Evolutionary conservation across 2,329 filamentous ascomycete species (phyloP), one percentile per base, ranked within the genome.

Genomic region (Pseudocercospora fuligena): DNA sequence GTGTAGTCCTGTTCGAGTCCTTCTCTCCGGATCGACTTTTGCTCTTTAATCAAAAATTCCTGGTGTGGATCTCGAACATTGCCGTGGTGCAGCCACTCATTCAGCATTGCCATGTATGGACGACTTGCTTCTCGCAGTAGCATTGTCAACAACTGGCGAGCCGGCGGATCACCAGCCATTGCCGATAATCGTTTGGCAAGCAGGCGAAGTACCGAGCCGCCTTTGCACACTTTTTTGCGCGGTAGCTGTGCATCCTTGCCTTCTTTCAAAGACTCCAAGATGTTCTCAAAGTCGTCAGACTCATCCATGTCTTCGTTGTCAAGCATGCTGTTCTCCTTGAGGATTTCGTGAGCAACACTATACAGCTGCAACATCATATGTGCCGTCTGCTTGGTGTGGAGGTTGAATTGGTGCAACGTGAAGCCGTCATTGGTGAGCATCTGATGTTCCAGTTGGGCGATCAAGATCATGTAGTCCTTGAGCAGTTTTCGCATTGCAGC

Each of bases 81-180:
- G 46, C 95, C 95, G 75, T 97, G 94, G 76, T 99, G 95, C 16
- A 99, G 83, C 95, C 95, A 99, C 78, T 98, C 94, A 75, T 99
- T 99, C 67, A 99, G 83, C 95, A 99, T 99, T 49, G 87, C 87
- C 94, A 98, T 97, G 77, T 99, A 99, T 0, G 95, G 95, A 63
- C 91, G 88, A 74, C 94, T 97, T 1, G 94, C 91, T 78, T 98
- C 94, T 64, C 92, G 87, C 49, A 99, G 80, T 29, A 99, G 81
- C 2, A 90, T 90, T 11, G 92, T 95, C 11, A 99, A 85, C 21
- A 99, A 81, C 25, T 89, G 87, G 69, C 92, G 88, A 21, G 95
- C 94, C 0, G 93, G 91, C 3, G 95, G 95, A 76, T 99, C 95
- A 54, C 95, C 95, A 1, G 94, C 95, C 88, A 97, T 94, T 14